Evolutionary conservation across 768 basidiomycete genomes (phyloP).

Genomic region (Boletus eberwhitei): DNA sequence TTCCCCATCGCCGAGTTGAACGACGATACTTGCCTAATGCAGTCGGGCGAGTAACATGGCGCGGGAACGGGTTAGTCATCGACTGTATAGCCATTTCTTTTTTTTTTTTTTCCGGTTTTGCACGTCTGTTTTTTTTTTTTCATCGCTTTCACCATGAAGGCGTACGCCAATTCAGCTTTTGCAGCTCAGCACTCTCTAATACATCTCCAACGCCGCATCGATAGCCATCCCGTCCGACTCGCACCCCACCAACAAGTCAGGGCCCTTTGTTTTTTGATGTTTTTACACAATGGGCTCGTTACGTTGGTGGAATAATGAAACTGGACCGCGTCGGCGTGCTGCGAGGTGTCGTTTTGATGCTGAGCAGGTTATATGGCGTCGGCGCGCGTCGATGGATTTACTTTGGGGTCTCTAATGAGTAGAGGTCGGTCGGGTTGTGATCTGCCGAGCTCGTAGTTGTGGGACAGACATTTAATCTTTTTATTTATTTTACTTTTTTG

Average conservation of each 20-base stretch:
- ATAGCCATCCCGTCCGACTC: no score
- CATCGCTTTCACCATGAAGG: background rate
- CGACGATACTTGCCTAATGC: constrained; percentile 23
- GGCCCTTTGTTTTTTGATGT: constrained; percentile 42
- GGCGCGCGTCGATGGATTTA: constrained; percentile 32
- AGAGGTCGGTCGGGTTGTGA: constrained; percentile 40
- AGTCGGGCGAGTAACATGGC: background rate
- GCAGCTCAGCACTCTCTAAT: no score
- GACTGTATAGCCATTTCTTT: constrained; percentile 11
- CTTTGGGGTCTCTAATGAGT: constrained; percentile 54
- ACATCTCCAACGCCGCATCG: no score
- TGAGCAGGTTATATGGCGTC: constrained; percentile 41
- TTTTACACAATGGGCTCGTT: constrained; percentile 56
- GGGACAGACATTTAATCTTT: constrained; percentile 59
- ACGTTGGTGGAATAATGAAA: constrained; percentile 70
- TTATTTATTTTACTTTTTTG: background rate
- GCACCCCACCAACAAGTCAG: constrained; percentile 55
- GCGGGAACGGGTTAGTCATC: constrained; percentile 26
- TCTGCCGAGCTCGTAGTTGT: constrained; percentile 60
- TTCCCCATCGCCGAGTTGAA: constrained; percentile 5
- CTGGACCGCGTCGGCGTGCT: constrained; percentile 40
- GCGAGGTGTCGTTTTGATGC: constrained; percentile 54
- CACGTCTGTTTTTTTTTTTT: no score
- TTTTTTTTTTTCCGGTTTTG: background rate
- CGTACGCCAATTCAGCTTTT: background rate